Conservation (phyloP, 208 protist genomes). For the Leishmania major region DNA sequence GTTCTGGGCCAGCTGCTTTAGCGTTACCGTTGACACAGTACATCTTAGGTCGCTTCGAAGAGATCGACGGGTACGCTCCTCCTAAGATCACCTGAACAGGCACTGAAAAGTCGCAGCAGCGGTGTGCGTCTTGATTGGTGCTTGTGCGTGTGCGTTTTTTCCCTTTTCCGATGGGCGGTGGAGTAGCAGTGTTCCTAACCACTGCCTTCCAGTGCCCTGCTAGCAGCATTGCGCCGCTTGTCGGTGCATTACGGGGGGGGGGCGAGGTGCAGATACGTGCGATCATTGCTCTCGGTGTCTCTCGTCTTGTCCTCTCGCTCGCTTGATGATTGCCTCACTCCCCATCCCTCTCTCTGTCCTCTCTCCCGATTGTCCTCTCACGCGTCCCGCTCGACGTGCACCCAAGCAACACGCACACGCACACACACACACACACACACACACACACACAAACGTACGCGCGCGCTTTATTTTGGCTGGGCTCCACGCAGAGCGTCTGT, state of each 20-base stretch:
- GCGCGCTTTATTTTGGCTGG: neutral
- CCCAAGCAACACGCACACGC: neutral
- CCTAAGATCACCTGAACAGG: neutral
- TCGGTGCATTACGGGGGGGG: neutral
- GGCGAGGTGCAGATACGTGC: neutral
- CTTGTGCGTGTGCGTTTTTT: neutral
- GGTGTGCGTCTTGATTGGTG: neutral
- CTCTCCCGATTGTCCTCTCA: neutral
- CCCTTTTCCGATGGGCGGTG: neutral
- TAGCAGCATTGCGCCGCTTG: neutral
- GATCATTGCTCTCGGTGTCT: neutral
- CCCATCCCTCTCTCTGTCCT: neutral
- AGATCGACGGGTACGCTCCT: neutral
- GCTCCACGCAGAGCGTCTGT: neutral
- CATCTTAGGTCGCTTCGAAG: neutral
- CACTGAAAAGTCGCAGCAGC: neutral
- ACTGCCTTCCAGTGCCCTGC: neutral
- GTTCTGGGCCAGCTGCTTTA: slow-evolving; percentile 25
- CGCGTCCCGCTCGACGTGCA: neutral
- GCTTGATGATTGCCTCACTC: neutral
- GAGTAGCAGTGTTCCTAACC: neutral
- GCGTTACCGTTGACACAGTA: no score
- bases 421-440: neutral
- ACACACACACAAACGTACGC: neutral
- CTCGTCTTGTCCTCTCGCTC: neutral